A percentile compares a stretch with the other conserved stretches of the same genome.
Conservation (phyloP, 225 moss, liverwort and hornwort species). For the Straminergon stramineum region DNA sequence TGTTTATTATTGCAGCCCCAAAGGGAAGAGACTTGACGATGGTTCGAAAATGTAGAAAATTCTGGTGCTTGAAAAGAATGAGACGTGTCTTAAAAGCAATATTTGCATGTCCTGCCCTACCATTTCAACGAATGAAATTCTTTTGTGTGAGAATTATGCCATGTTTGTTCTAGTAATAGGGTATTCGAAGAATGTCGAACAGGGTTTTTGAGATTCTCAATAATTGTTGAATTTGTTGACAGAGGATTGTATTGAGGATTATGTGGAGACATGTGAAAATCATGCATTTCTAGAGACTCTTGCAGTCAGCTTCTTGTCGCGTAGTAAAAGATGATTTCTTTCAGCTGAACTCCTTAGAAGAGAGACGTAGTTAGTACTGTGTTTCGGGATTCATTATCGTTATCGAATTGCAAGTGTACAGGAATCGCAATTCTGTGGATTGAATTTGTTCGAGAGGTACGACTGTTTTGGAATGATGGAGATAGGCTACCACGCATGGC, state of each 20-base stretch:
- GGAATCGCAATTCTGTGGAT: constrained; percentile 92
- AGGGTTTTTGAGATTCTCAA: background rate
- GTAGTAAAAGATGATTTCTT: background rate
- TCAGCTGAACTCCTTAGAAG: background rate
- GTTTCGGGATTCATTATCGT: background rate
- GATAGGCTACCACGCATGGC: constrained; percentile 73
- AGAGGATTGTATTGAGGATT: background rate
- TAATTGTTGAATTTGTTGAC: background rate
- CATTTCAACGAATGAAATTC: background rate
- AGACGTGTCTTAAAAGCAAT: background rate
- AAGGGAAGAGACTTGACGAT: background rate
- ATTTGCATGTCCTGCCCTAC: background rate
- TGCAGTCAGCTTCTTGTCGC: background rate
- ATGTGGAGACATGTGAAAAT: background rate
- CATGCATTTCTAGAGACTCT: background rate
- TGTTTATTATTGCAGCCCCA: background rate
- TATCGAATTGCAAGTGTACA: constrained; percentile 26
- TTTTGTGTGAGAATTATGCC: background rate
- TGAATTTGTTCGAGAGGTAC: constrained; percentile 92
- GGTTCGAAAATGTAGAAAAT: background rate
- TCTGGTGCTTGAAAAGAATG: background rate
- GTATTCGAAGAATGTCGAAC: background rate
- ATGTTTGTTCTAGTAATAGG: background rate
- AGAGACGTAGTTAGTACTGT: background rate
- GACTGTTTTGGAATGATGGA: constrained; percentile 87